Evolutionary conservation across 2,329 filamentous ascomycete genomes (phyloP), one percentile per base, ranked within the genome.

Genomic region (Fusarium guadeloupense): DNA sequence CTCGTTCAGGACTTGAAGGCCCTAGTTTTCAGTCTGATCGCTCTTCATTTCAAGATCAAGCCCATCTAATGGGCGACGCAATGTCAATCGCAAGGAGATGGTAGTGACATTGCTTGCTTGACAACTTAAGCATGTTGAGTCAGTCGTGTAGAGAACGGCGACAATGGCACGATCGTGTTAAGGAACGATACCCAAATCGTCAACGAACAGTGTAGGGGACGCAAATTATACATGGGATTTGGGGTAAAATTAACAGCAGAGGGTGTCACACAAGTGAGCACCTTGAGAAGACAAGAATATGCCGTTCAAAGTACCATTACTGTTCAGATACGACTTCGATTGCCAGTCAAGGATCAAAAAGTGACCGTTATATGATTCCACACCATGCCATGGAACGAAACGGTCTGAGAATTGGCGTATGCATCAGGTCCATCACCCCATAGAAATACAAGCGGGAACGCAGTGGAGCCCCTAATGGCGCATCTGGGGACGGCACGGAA

Each of bases 1-100:
- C 88, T 99, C 8, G 94, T 98, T 6, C 95, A 99, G 74, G 95
- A 99, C 74, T 80, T 99, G 21, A 99, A 98, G 79, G 95, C 95
- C 0, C 82, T 99, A 31, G 92, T 99, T 4, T 99, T 99, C 77
- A 97, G 94, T 48, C 79, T 99, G 65, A 99, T 98, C 70, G 92
- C 92, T 3, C 83, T 99, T 63, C 95, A 99, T 80, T 99, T 99
- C 83, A 99, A 99, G 89, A 91, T 91, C 76, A 91, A 91, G 80
- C 89, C 89, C 4, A 91, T 91, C 67, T 91, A 75, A 76, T 48
- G 10, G 14, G 17, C 6, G 12, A n/a, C 8, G 9, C 25, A 30
- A 23, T 14, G 40, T 28, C 25, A 53, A 41, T 21, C 38, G 31
- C 20, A 44, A 51, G 46, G 51, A 35, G 39, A 45, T 58, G 33